These are phyloP conservation scores for Cenchrus fungigraminus DNA, from an alignment of 176 grass and related monocot genomes.

Conservation along the genomic window DNA sequence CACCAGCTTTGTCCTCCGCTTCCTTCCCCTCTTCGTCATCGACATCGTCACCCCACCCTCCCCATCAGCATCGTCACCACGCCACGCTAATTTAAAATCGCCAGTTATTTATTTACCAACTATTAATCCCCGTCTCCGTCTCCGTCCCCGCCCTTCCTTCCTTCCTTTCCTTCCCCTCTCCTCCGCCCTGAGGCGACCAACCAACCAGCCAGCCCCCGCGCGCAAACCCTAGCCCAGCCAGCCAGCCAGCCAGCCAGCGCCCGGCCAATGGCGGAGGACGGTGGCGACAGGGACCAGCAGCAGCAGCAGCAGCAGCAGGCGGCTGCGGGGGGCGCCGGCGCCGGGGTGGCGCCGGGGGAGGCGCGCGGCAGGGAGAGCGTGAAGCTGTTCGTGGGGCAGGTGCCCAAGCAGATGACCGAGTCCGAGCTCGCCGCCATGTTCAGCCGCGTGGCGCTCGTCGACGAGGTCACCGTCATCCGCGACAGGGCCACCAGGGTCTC, in stretches of 20 bases:
- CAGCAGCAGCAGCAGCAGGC: background rate
- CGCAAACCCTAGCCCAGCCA: constrained; percentile 49
- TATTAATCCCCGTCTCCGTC: constrained; percentile 45
- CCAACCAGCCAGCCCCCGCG: background rate
- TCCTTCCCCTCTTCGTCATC: background rate
- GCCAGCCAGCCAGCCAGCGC: background rate
- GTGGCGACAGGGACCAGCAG: constrained; percentile 46
- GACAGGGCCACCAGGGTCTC: constrained; percentile 86
- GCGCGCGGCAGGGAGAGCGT: constrained; percentile 60
- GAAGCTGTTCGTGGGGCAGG: constrained; percentile 86
- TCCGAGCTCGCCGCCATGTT: constrained; percentile 73
- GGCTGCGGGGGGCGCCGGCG: background rate
- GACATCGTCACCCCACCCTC: background rate
- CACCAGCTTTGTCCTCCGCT: background rate
- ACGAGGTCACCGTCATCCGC: constrained; percentile 94
- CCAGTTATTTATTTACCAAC: constrained; percentile 32
- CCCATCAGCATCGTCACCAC: background rate
- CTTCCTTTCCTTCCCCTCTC: too few relatives aligned
- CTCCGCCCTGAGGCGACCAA: constrained; percentile 24
- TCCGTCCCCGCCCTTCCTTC: background rate
- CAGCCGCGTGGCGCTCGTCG: constrained; percentile 68
- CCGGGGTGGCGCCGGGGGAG: background rate
- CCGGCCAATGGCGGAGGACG: constrained; percentile 58
- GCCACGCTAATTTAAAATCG: constrained; percentile 22
- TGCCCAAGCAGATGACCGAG: constrained; percentile 76